Evolutionary conservation across 2,329 filamentous ascomycete genomes (phyloP), one percentile per base, ranked within the genome.

Genomic region (Zarea fungicola): DNA sequence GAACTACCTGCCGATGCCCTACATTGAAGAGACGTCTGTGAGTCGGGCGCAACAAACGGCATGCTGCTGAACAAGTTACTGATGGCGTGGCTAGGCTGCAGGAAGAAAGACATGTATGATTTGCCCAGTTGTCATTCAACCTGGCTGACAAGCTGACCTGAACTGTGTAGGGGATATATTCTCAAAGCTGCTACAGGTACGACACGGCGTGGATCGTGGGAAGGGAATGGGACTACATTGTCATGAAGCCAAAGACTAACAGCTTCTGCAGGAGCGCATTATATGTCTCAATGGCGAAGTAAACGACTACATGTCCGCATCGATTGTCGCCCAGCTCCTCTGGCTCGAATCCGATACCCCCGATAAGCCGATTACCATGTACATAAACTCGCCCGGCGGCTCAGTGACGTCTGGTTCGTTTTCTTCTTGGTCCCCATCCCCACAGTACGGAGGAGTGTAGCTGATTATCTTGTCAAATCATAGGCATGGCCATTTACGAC

Each of bases 311-410:
- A 83, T 93, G 57, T 95, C 90, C 31, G 92, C 93, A n/a, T 88
- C 87, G 35, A 89, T 97, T 55, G 92, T 97, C 23, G 89, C 93
- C 2, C 95, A 99, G 66, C 83, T 99, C 19, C 85, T 99, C 55
- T 99, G 91, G 80, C 89, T 99, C 67, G 95, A 99, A 76, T 93
- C 92, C 60, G 93, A 99, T 63, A 89, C 89, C 62, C 91, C 92
- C 4, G 83, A 95, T 49, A 96, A 96, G 66, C 87, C 90, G 11
- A 97, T 99, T 56, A 93, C 88, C 45, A 87, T 99, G 66, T 99
- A 99, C 69, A 99, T 99, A 67, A 96, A 99, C 72, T 95, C 89
- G 0, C 92, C 92, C 0, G 93, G 93, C 42, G 93, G 93, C 49
- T 92, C 87, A 35, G 91, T 99, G 53, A 92, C 93, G 1, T 71